Evolutionary conservation across 805 yeast species (phyloP).

Genomic region (Saccharomycopsis microspora): DNA sequence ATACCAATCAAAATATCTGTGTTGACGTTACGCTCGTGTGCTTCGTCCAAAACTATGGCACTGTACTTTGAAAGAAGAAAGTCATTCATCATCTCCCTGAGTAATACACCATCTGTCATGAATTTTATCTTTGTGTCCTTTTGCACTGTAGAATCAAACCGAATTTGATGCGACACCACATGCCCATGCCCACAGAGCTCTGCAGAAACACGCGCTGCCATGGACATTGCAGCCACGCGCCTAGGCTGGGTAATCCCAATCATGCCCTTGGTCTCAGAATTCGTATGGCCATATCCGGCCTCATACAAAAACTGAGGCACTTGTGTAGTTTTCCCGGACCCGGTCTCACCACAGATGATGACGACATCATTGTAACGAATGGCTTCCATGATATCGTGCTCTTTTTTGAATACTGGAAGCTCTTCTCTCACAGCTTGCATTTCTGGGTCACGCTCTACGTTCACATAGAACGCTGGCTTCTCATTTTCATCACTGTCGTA

Average conservation of each 20-base stretch:
- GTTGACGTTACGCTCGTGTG: constrained; percentile 93
- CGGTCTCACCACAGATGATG: constrained; percentile 94
- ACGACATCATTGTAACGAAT: constrained; percentile 85
- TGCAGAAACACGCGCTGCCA: constrained; percentile 70
- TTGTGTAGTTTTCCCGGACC: constrained; percentile 97
- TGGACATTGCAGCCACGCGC: constrained; percentile 88
- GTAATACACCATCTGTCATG: constrained; percentile 90
- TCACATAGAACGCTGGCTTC: constrained; percentile 32
- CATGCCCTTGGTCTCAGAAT: constrained; percentile 73
- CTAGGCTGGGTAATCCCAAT: constrained; percentile 95
- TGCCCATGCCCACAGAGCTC: constrained; percentile 67
- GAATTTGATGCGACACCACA: constrained; percentile 68
- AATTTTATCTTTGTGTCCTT: constrained; percentile 66
- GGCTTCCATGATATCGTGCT: constrained; percentile 91
- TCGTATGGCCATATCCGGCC: constrained; percentile 68
- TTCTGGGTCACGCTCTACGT: constrained; percentile 51
- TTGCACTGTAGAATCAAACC: constrained; percentile 63
- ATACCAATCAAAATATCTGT: constrained; percentile 95
- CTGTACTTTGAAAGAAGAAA: constrained; percentile 75
- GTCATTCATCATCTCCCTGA: constrained; percentile 89
- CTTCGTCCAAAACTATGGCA: constrained; percentile 86
- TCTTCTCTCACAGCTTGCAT: constrained; percentile 59
- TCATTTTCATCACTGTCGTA: constrained; percentile 26
- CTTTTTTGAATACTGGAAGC: constrained; percentile 85
- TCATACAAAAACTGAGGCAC: constrained; percentile 94